Conservation (phyloP, 192 early-diverging fungal genomes). For the Backusella macrospora region DNA sequence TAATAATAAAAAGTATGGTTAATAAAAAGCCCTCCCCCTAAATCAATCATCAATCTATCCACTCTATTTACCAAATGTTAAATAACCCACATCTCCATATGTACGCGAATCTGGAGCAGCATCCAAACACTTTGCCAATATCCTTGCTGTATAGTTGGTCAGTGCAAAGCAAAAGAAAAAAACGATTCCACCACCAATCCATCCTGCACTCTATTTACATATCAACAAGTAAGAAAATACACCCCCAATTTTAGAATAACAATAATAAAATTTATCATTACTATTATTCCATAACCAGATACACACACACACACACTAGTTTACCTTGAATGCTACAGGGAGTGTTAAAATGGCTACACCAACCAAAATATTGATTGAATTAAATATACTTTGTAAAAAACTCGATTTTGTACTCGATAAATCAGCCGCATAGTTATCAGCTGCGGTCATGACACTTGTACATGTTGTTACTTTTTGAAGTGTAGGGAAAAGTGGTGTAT, state of each 20-base stretch:
- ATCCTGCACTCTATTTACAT: slow-evolving; percentile 50
- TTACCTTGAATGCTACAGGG: slow-evolving; percentile 59
- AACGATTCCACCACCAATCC: slow-evolving; percentile 55
- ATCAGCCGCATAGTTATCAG: slow-evolving; percentile 34
- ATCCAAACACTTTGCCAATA: slow-evolving; percentile 57
- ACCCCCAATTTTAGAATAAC: neutral
- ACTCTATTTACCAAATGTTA: slow-evolving; percentile 33
- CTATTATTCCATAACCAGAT: too few relatives aligned
- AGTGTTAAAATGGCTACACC: slow-evolving; percentile 68
- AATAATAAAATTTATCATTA: neutral
- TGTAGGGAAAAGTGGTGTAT: slow-evolving; percentile 21
- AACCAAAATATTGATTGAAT: slow-evolving; percentile 64
- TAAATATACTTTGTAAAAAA: slow-evolving; percentile 53
- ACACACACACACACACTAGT: neutral
- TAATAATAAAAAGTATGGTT: neutral
- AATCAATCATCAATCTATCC: neutral
- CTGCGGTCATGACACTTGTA: slow-evolving; percentile 33
- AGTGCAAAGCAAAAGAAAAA: slow-evolving; percentile 47
- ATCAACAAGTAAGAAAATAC: neutral
- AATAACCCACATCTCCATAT: slow-evolving; percentile 50
- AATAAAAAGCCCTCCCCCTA: slow-evolving; percentile 24
- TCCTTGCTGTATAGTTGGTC: slow-evolving; percentile 61
- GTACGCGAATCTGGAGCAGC: slow-evolving; percentile 40
- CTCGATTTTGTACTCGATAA: slow-evolving; percentile 36
- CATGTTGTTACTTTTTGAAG: slow-evolving; percentile 27